Conservation (phyloP, 163 green algal species). For the Chlorella variabilis region DNA sequence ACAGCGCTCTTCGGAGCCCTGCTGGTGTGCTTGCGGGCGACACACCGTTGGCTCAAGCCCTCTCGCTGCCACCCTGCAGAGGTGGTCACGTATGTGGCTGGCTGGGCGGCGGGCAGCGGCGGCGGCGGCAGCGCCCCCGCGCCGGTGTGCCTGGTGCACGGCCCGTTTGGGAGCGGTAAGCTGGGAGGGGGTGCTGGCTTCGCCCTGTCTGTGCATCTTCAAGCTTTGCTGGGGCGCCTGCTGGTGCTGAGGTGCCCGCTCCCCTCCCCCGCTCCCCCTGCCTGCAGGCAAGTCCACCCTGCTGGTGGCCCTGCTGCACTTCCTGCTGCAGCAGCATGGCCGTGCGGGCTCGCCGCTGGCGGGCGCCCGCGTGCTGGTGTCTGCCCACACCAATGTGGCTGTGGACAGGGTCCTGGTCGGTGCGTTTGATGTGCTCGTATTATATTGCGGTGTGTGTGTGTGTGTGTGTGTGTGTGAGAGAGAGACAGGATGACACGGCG, state of each 20-base stretch:
- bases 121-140: constrained; percentile 2
- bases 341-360: constrained; percentile 5
- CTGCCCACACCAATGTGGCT: constrained; percentile 89
- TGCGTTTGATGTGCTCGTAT: constrained; percentile 43
- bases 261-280: too few relatives aligned
- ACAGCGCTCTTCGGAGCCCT: too few relatives aligned
- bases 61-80: too few relatives aligned
- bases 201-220: not conserved
- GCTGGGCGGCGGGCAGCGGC: constrained; percentile 25
- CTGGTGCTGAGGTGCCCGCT: too few relatives aligned
- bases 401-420: constrained; percentile 88
- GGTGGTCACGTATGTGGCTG: constrained; percentile 46
- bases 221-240: not conserved
- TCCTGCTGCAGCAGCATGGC: constrained; percentile 56
- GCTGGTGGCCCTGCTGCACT: constrained; percentile 80
- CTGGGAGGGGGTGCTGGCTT: not conserved
- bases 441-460: not conserved
- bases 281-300: constrained; percentile 81
- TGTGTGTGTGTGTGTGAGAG: too few relatives aligned
- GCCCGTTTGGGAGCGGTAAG: constrained; percentile 73
- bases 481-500: too few relatives aligned
- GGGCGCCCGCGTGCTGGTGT: constrained; percentile 63
- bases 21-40: too few relatives aligned
- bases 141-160: constrained; percentile 85
- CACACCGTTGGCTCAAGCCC: too few relatives aligned